Evolutionary conservation across 129 eudicot species (phyloP).

Genomic region (Erigeron canadensis): DNA sequence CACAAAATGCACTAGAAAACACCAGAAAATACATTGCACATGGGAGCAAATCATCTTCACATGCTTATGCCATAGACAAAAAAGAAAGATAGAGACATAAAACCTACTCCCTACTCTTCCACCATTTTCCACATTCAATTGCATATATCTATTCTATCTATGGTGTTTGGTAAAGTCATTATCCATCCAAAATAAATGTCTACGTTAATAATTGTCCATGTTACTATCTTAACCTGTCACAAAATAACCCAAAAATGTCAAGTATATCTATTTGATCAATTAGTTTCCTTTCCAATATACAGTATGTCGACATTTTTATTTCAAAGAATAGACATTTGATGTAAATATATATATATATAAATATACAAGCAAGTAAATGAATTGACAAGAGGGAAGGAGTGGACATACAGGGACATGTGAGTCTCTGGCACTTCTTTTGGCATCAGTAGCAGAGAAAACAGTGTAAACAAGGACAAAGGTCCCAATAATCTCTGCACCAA

Average conservation of each 20-base stretch:
- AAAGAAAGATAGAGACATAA: constrained; percentile 7
- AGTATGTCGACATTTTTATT: too few relatives aligned
- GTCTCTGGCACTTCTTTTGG: constrained; percentile 97
- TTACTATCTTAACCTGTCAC: too few relatives aligned
- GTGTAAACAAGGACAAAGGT: constrained; percentile 86
- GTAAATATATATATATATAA: too few relatives aligned
- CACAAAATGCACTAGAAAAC: constrained; percentile 28
- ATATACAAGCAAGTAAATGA: not conserved
- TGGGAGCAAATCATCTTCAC: constrained; percentile 26
- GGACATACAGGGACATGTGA: constrained; percentile 90
- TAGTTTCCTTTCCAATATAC: too few relatives aligned
- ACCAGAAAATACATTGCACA: constrained; percentile 12
- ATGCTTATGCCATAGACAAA: constrained; percentile 17
- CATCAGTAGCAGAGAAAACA: constrained; percentile 90
- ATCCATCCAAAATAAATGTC: too few relatives aligned
- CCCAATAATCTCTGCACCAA: constrained; percentile 81
- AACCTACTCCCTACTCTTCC: constrained; percentile 21
- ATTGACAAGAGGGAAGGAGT: constrained; percentile 9
- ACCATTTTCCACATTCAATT: constrained; percentile 17
- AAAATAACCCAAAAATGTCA: too few relatives aligned
- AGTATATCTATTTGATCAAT: too few relatives aligned
- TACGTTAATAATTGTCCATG: too few relatives aligned
- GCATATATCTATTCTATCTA: not conserved
- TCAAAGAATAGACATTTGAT: too few relatives aligned
- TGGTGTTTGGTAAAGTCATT: not conserved